phyloP scores from a whole-genome alignment of 2,329 filamentous ascomycete species.

The Massarina eburnea region DNA sequence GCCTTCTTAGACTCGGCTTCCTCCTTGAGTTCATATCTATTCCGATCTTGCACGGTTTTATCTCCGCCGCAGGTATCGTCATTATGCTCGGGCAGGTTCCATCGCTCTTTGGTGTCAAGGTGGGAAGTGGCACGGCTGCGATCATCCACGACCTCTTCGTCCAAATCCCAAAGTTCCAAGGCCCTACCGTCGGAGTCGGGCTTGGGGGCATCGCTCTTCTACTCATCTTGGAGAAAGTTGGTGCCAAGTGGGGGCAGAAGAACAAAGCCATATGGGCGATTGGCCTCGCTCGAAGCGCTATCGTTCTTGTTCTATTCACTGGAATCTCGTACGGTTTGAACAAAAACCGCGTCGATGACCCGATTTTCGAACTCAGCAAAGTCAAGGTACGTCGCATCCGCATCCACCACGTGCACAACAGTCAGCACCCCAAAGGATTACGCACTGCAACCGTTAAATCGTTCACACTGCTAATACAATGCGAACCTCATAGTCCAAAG shows the following conservation, averaged over 20 bases:
- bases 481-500: conserved; percentile 48
- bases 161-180: conserved; percentile 59
- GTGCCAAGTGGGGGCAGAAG: conserved; percentile 61
- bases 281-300: conserved; percentile 62
- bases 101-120: conserved; percentile 58
- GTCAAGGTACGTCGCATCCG: conserved; percentile 42
- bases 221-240: conserved; percentile 58
- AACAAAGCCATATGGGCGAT: conserved; percentile 61
- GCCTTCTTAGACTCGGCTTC: conserved; percentile 65
- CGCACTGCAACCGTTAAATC: too few species aligned
- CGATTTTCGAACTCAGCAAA: conserved; percentile 61
- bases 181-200: conserved; percentile 61
- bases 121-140: conserved; percentile 55
- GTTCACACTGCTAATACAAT: background rate
- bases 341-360: conserved; percentile 49
- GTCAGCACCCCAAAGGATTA: background rate
- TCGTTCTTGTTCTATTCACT: conserved; percentile 63
- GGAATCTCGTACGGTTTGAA: conserved; percentile 66
- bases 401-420: background rate
- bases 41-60: conserved; percentile 66
- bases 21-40: conserved; percentile 67
- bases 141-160: conserved; percentile 63
- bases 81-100: conserved; percentile 67
- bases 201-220: conserved; percentile 61
- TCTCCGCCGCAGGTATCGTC: conserved; percentile 66